Conservation (phyloP, 768 basidiomycete genomes). For the Boletus sp. region DNA sequence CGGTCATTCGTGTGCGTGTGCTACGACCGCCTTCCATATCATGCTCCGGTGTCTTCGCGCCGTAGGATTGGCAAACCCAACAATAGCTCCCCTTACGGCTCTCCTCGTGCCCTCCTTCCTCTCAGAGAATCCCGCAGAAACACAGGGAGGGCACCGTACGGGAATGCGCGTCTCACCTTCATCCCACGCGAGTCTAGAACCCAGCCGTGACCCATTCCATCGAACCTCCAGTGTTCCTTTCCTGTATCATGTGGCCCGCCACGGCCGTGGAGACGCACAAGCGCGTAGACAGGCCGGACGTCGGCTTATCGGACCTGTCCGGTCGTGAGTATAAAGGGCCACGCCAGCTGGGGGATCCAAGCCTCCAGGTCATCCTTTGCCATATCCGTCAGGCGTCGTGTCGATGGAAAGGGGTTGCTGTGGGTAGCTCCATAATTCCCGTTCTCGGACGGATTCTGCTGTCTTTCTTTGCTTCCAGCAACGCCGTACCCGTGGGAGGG, state of each 20-base stretch:
- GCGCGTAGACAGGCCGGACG: neutral
- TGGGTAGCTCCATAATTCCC: constrained; percentile 17
- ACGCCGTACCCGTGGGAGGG: constrained; percentile 4
- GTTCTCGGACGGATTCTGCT: constrained; percentile 9
- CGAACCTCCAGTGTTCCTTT: neutral
- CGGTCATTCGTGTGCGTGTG: neutral
- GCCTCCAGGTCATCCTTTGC: constrained; percentile 1
- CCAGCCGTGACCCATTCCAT: neutral
- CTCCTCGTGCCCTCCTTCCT: constrained; percentile 11
- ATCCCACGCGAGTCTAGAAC: constrained; percentile 1
- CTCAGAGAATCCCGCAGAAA: constrained; percentile 12
- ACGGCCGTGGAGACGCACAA: constrained; percentile 1
- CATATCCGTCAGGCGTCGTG: constrained; percentile 13
- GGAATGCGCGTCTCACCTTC: constrained; percentile 1
- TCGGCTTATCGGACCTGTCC: constrained; percentile 8
- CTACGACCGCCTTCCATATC: neutral
- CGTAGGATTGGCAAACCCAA: constrained; percentile 9
- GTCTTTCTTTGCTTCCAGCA: neutral
- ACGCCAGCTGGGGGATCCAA: neutral
- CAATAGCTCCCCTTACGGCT: constrained; percentile 12
- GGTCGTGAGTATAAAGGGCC: neutral
- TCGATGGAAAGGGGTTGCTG: constrained; percentile 21
- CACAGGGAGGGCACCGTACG: constrained; percentile 7
- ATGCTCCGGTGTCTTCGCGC: neutral
- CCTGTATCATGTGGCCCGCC: constrained; percentile 8